phyloP scores from a whole-genome alignment of 805 yeast species.

The Vanderwaltozyma verrucispora region DNA sequence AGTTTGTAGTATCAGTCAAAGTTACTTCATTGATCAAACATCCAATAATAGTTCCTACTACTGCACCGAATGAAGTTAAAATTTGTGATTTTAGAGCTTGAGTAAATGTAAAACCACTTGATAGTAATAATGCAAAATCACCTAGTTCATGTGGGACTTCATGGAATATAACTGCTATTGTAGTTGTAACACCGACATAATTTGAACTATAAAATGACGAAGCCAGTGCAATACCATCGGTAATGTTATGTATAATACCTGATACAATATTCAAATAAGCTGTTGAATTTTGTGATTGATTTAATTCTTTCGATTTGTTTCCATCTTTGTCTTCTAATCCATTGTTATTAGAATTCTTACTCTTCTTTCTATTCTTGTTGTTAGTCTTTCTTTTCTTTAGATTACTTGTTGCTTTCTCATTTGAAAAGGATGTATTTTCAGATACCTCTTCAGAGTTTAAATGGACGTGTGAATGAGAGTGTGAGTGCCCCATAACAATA shows the following conservation, averaged over 20 bases:
- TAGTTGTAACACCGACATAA: constrained; percentile 55
- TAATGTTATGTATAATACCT: constrained; percentile 63
- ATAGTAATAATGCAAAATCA: constrained; percentile 60
- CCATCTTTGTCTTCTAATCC: background rate
- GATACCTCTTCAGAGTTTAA: constrained; percentile 10
- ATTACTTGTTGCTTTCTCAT: background rate
- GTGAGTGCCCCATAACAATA: constrained; percentile 23
- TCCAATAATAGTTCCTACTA: constrained; percentile 55
- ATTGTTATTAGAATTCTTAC: constrained; percentile 2
- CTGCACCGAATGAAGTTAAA: constrained; percentile 55
- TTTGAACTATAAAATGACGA: constrained; percentile 56
- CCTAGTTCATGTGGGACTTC: constrained; percentile 79
- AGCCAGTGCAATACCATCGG: constrained; percentile 69
- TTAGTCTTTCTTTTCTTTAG: constrained; percentile 1
- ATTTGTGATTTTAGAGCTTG: constrained; percentile 61
- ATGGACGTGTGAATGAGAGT: constrained; percentile 38
- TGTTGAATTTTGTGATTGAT: constrained; percentile 28
- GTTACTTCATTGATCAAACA: constrained; percentile 41
- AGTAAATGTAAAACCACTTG: constrained; percentile 54
- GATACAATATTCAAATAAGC: constrained; percentile 60
- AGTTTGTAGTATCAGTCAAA: constrained; percentile 9
- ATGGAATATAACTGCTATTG: constrained; percentile 62
- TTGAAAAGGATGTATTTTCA: too few species aligned
- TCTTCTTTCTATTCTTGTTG: background rate
- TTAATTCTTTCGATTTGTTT: background rate